phyloP scores from a whole-genome alignment of 352 stramenopile species.

The Peronospora belbahrii region DNA sequence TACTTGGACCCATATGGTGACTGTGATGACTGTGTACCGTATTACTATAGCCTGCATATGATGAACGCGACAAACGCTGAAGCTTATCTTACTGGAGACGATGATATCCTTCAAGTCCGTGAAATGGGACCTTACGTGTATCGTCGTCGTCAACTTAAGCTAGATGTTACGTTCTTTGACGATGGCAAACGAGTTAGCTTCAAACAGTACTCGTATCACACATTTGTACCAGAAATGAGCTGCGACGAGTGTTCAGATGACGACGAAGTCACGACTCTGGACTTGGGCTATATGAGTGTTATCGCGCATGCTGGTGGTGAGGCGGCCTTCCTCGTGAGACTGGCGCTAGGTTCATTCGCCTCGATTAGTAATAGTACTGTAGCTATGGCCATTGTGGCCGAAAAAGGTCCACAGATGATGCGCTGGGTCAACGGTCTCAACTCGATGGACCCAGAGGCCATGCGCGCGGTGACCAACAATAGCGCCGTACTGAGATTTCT shows the following conservation, averaged over 20 bases:
- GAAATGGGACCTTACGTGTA: conserved; percentile 66
- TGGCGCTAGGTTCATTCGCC: conserved; percentile 48
- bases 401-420: conserved; percentile 57
- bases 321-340: conserved; percentile 35
- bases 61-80: conserved; percentile 41
- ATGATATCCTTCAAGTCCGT: conserved; percentile 42
- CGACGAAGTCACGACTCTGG: conserved; percentile 41
- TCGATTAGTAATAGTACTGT: conserved; percentile 21
- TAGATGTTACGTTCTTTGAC: conserved; percentile 47
- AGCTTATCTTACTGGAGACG: conserved; percentile 35
- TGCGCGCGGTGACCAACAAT: conserved; percentile 31
- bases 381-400: conserved; percentile 23
- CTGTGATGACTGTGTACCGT: conserved; percentile 54
- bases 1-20: conserved; percentile 48
- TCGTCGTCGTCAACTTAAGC: conserved; percentile 40
- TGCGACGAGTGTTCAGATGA: conserved; percentile 44
- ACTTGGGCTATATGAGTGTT: conserved; percentile 64
- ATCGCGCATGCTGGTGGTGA: conserved; percentile 58
- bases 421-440: conserved; percentile 56
- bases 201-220: conserved; percentile 68
- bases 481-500: conserved; percentile 34
- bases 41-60: conserved; percentile 43
- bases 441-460: conserved; percentile 40
- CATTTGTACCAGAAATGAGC: conserved; percentile 35
- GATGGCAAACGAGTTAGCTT: conserved; percentile 43